These are phyloP conservation scores for Podospora comata DNA, from an alignment of 495 filamentous ascomycete genomes.

Conservation along the genomic window DNA sequence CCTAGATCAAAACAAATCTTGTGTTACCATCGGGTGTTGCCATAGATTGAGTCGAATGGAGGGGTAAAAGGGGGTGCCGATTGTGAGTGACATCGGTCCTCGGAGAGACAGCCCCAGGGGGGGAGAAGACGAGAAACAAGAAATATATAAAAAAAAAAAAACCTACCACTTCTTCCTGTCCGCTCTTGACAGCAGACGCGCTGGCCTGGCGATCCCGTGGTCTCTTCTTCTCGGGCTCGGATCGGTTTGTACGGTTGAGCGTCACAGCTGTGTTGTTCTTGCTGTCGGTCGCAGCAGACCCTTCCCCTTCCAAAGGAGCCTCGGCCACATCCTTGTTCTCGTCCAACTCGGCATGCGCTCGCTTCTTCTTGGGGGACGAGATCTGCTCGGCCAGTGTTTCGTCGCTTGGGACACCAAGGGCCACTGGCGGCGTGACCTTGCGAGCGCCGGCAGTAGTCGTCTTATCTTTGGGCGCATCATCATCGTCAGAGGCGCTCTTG, in stretches of 20 bases:
- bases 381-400: constrained; percentile 45
- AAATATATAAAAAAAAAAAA: background rate
- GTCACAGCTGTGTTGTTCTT: constrained; percentile 23
- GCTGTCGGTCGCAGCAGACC: constrained; percentile 20
- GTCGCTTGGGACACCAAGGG: constrained; percentile 29
- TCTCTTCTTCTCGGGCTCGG: constrained; percentile 57
- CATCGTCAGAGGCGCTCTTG: constrained; percentile 27
- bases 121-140: background rate
- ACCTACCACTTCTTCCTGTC: constrained; percentile 28
- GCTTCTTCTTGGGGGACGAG: constrained; percentile 57
- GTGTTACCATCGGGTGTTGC: constrained; percentile 15
- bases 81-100: background rate
- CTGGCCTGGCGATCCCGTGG: constrained; percentile 41
- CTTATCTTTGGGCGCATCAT: constrained; percentile 25
- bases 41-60: background rate
- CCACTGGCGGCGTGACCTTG: constrained; percentile 33
- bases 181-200: constrained; percentile 18
- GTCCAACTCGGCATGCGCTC: constrained; percentile 52
- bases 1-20: constrained; percentile 9
- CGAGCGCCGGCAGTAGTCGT: constrained; percentile 1
- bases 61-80: background rate
- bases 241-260: constrained; percentile 41
- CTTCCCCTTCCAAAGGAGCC: constrained; percentile 38
- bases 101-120: background rate
- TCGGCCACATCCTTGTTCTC: constrained; percentile 37